Percentiles rank a stretch among this genome's conserved stretches.
Conservation (phyloP, 2,329 filamentous ascomycete genomes). For the Colletotrichum sp. region DNA sequence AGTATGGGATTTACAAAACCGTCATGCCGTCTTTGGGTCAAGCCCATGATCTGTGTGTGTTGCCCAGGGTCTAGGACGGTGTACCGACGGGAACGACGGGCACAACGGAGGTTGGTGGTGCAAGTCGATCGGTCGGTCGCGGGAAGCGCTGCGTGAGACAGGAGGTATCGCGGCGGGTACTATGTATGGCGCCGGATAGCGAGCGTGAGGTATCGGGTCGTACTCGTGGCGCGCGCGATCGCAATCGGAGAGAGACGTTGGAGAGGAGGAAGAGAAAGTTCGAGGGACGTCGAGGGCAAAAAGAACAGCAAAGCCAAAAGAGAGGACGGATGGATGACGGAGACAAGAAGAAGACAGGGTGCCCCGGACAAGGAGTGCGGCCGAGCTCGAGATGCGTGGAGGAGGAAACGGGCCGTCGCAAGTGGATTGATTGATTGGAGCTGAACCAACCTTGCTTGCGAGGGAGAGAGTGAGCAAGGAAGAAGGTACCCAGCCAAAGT, state of each 20-base stretch:
- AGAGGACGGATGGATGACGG: background rate
- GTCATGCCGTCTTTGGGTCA: slow-evolving; percentile 14
- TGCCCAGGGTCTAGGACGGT: background rate
- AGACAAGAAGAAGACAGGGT: background rate
- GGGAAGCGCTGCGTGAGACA: no score
- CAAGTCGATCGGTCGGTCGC: background rate
- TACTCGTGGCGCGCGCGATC: background rate
- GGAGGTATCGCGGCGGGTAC: background rate
- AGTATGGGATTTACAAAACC: slow-evolving; percentile 2
- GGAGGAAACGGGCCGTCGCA: background rate
- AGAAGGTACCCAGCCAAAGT: background rate
- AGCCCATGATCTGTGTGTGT: slow-evolving; percentile 8
- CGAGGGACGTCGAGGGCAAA: background rate
- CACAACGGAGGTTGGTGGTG: background rate
- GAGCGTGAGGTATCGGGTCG: background rate
- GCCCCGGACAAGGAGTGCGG: background rate
- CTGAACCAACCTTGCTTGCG: background rate
- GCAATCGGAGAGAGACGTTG: background rate
- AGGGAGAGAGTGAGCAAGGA: background rate
- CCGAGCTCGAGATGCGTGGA: background rate
- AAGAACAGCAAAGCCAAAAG: background rate
- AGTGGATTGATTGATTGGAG: background rate
- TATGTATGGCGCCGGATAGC: background rate
- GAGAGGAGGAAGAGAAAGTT: background rate
- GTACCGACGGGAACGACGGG: background rate